Evolutionary conservation across 129 eudicot species (phyloP).

Genomic region (Saussurea involucrata): DNA sequence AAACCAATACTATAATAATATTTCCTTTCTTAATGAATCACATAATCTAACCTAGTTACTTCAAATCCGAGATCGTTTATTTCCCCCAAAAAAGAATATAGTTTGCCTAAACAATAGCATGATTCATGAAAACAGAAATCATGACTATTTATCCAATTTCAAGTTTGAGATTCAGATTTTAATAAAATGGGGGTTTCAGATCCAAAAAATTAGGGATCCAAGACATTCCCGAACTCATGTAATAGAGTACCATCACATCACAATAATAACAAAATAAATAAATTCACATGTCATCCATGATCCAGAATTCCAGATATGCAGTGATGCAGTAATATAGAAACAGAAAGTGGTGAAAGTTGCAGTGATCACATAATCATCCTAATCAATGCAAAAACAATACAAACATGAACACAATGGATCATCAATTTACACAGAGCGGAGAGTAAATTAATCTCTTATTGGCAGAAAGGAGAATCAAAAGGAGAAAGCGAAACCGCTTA

Average conservation of each 20-base stretch:
- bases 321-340: neutral
- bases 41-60: neutral
- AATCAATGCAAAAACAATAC: neutral
- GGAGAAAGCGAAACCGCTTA: neutral
- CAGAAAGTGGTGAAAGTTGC: neutral
- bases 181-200: neutral
- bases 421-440: neutral
- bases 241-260: neutral
- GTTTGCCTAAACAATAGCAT: neutral
- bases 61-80: neutral
- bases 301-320: neutral
- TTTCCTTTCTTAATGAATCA: neutral
- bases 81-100: neutral
- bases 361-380: neutral
- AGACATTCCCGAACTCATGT: neutral
- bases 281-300: neutral
- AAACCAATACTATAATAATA: neutral
- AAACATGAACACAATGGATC: neutral
- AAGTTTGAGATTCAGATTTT: neutral
- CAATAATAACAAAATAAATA: neutral
- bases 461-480: neutral
- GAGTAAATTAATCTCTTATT: neutral
- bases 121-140: neutral
- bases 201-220: slow-evolving; percentile 14
- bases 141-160: neutral